Evolutionary conservation across 2,329 filamentous ascomycete genomes (phyloP).

Genomic region (Acrocalymma vagum): DNA sequence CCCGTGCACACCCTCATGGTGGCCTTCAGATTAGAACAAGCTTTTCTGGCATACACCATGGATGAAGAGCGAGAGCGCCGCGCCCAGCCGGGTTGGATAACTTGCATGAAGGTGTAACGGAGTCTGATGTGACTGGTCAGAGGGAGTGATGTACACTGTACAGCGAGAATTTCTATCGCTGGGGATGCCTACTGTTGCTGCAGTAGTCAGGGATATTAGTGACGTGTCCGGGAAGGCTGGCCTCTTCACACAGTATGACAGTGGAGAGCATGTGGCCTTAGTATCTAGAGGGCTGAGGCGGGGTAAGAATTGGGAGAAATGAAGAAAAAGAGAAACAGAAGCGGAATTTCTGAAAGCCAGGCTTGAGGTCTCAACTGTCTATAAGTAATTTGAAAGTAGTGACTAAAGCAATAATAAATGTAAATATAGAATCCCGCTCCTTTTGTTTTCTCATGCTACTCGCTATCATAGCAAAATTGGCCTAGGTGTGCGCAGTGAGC

Average conservation of each 20-base stretch:
- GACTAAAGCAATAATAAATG: too few relatives aligned
- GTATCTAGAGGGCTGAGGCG: too few relatives aligned
- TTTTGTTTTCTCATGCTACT: too few relatives aligned
- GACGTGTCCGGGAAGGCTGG: conserved; percentile 21
- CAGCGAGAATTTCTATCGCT: conserved; percentile 2
- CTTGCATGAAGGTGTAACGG: conserved; percentile 33
- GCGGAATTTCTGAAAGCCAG: too few relatives aligned
- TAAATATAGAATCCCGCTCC: too few relatives aligned
- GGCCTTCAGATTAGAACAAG: conserved; percentile 11
- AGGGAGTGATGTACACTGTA: conserved; percentile 7
- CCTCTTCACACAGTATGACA: conserved; percentile 7
- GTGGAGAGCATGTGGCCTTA: neutral
- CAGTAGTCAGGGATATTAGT: conserved; percentile 15
- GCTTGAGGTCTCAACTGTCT: too few relatives aligned
- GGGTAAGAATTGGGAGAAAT: too few relatives aligned
- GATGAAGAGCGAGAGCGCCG: conserved; percentile 13
- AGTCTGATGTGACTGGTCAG: conserved; percentile 30
- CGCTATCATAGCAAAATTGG: too few relatives aligned
- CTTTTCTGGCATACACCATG: conserved; percentile 15
- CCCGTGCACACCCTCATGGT: conserved; percentile 2
- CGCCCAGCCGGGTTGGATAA: conserved; percentile 15
- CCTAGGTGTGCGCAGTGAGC: too few relatives aligned
- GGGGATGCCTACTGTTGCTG: conserved; percentile 3
- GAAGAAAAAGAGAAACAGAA: too few relatives aligned
- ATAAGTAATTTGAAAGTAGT: too few relatives aligned